Percentiles rank a stretch among this genome's conserved stretches.
These are phyloP conservation scores for Glycine latifolia DNA, from an alignment of 306 rosid genomes.

Conservation along the genomic window DNA sequence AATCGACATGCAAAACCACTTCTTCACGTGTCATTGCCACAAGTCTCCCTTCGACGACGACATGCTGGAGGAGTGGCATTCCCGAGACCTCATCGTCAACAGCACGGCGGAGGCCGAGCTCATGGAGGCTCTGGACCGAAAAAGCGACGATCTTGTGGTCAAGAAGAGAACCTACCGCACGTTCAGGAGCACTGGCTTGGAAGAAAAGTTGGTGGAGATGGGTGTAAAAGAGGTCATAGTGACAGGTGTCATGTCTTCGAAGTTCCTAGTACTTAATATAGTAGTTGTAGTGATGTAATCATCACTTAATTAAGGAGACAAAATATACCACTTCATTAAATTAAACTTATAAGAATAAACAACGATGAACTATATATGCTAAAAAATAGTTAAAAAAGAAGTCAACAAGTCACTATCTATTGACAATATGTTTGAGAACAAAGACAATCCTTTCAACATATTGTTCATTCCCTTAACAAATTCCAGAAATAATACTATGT, in stretches of 20 bases:
- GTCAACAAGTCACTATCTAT: not conserved
- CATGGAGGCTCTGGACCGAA: slow-evolving; percentile 51
- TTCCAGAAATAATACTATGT: not conserved
- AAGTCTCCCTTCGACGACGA: too few species aligned
- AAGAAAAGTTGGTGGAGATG: slow-evolving; percentile 60
- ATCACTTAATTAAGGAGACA: too few species aligned
- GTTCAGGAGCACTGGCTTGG: slow-evolving; percentile 59
- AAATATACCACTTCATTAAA: too few species aligned
- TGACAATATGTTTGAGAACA: not conserved
- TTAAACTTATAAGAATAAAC: too few species aligned
- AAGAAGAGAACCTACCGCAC: slow-evolving; percentile 72
- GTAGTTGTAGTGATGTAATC: too few species aligned
- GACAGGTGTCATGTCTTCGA: slow-evolving; percentile 59
- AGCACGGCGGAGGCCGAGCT: slow-evolving; percentile 58
- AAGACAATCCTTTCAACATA: not conserved
- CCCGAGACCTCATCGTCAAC: slow-evolving; percentile 61
- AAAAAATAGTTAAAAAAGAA: not conserved
- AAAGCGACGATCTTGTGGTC: slow-evolving; percentile 49
- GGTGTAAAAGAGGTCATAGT: slow-evolving; percentile 75
- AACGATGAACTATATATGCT: not conserved
- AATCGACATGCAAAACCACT: slow-evolving; percentile 73
- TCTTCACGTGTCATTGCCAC: slow-evolving; percentile 80
- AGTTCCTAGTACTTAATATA: too few species aligned
- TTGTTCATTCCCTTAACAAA: not conserved
- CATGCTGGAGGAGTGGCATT: slow-evolving; percentile 75